These are phyloP conservation scores for Thinopyrum elongatum DNA, from an alignment of 176 grass and related monocot genomes.

Conservation along the genomic window DNA sequence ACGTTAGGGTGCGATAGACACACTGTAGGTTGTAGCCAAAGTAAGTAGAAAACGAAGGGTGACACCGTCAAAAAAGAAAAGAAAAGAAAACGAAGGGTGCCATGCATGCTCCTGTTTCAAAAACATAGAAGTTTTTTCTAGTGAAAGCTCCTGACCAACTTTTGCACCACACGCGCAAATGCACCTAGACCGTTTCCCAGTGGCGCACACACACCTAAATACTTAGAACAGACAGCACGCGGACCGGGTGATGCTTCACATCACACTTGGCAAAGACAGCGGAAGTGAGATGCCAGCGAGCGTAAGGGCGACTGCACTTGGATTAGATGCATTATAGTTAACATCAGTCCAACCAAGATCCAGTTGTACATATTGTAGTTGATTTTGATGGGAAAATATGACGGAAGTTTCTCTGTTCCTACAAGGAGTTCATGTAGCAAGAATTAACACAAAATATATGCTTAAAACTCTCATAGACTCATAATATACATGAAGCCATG, in stretches of 20 bases:
- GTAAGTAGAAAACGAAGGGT: neutral
- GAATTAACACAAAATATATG: neutral
- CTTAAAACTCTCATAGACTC: neutral
- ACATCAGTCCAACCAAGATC: neutral
- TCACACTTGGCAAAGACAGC: neutral
- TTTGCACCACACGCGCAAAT: conserved; percentile 15
- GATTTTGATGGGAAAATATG: neutral
- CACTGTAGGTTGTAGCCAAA: too few relatives aligned
- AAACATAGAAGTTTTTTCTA: neutral
- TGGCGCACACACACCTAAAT: neutral
- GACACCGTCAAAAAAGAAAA: neutral
- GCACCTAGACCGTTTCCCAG: neutral
- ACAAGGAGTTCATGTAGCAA: neutral
- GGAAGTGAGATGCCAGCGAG: neutral
- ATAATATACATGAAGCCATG: neutral
- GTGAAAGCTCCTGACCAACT: neutral
- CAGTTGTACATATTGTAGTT: too few relatives aligned
- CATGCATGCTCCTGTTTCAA: neutral
- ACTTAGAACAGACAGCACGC: neutral
- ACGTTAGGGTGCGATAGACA: neutral
- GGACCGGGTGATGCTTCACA: neutral
- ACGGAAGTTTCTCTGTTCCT: neutral
- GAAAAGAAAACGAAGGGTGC: neutral
- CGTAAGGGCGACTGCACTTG: neutral
- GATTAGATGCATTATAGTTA: neutral